These are phyloP conservation scores for Penicillium fuscoglaucum DNA, from an alignment of 2,329 filamentous ascomycete species.

Conservation along the genomic window DNA sequence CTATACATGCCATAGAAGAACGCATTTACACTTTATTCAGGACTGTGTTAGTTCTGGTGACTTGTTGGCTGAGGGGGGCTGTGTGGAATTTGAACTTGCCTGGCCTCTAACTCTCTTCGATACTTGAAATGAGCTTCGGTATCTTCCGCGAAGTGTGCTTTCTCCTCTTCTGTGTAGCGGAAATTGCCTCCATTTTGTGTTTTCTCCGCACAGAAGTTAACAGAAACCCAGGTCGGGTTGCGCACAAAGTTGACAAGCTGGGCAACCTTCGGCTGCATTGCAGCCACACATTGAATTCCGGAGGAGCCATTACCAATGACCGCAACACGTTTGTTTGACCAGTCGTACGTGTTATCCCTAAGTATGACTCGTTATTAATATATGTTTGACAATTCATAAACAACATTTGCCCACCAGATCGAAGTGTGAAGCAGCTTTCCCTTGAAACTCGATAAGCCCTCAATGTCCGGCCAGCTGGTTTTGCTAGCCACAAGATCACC, in stretches of 20 bases:
- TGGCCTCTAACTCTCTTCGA: constrained; percentile 13
- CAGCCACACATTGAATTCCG: constrained; percentile 38
- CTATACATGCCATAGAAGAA: constrained; percentile 7
- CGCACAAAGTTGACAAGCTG: constrained; percentile 34
- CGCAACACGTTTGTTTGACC: constrained; percentile 22
- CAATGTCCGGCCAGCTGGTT: constrained; percentile 30
- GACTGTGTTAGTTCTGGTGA: background rate
- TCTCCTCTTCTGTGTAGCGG: constrained; percentile 26
- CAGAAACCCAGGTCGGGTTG: constrained; percentile 31
- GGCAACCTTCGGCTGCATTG: constrained; percentile 17
- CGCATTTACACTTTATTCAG: constrained; percentile 2
- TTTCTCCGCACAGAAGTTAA: constrained; percentile 22
- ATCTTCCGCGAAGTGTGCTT: constrained; percentile 20
- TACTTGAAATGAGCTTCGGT: constrained; percentile 9
- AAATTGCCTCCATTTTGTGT: constrained; percentile 29
- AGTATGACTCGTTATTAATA: background rate
- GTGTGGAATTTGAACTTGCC: background rate
- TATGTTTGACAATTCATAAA: no score
- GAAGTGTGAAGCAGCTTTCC: constrained; percentile 35
- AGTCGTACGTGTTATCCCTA: constrained; percentile 26
- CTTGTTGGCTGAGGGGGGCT: background rate
- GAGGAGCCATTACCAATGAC: constrained; percentile 31
- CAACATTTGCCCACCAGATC: constrained; percentile 21
- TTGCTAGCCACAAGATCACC: constrained; percentile 3
- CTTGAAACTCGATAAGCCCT: constrained; percentile 29